Evolutionary conservation across 257 asterid genomes (phyloP).

Genomic region (Solanum dulcamara): DNA sequence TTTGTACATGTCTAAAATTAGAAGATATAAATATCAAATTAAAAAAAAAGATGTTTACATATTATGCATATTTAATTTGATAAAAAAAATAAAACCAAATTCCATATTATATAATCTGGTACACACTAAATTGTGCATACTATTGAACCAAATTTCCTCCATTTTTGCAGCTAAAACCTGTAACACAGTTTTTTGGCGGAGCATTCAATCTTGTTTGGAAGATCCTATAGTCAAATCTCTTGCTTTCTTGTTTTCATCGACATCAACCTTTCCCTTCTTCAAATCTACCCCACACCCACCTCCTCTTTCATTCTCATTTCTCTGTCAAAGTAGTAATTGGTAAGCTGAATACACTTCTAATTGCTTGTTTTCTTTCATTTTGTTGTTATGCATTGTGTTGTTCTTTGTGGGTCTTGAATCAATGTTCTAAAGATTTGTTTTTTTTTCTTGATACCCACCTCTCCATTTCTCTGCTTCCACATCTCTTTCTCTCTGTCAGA

Average conservation of each 20-base stretch:
- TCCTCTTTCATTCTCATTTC: neutral
- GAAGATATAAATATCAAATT: too few species aligned
- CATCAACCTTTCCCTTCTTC: neutral
- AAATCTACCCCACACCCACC: constrained; percentile 8
- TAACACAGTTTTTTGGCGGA: constrained; percentile 12
- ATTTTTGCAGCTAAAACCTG: neutral
- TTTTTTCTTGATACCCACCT: neutral
- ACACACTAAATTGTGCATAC: too few species aligned
- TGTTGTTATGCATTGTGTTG: neutral
- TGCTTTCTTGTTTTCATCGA: constrained; percentile 23
- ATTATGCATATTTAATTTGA: too few species aligned
- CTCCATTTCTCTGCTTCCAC: neutral
- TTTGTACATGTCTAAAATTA: too few species aligned
- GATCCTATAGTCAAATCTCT: neutral
- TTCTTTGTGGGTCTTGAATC: neutral
- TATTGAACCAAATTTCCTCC: too few species aligned
- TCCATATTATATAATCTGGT: too few species aligned
- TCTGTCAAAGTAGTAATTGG: neutral
- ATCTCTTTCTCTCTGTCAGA: neutral
- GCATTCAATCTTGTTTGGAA: neutral
- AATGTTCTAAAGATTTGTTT: neutral
- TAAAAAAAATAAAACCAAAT: too few species aligned
- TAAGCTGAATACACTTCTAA: neutral
- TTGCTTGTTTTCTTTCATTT: neutral
- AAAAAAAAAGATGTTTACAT: too few species aligned